phyloP scores from a whole-genome alignment of 2,329 filamentous ascomycete genomes.

The Botryotinia calthae region DNA sequence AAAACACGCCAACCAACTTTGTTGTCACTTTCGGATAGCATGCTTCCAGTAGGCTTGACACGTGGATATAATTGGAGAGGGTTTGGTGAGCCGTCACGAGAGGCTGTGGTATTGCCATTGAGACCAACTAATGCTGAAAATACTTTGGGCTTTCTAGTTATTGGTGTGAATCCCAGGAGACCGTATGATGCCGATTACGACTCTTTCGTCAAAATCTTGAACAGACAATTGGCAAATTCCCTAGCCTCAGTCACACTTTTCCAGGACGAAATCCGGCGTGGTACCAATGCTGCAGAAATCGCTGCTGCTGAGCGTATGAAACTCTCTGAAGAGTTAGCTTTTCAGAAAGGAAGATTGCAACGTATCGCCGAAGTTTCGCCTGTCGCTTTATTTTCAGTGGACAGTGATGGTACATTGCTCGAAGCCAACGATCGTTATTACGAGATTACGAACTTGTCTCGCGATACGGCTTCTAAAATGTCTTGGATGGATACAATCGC shows the following conservation, averaged over 20 bases:
- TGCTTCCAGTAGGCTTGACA: constrained; percentile 61
- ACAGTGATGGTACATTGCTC: constrained; percentile 64
- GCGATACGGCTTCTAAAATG: constrained; percentile 55
- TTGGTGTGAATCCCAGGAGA: constrained; percentile 65
- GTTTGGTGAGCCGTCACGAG: constrained; percentile 65
- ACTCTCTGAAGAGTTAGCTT: constrained; percentile 33
- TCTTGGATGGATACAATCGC: constrained; percentile 70
- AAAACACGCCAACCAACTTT: constrained; percentile 64
- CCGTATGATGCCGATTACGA: constrained; percentile 78
- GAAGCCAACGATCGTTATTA: constrained; percentile 80
- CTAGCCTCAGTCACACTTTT: constrained; percentile 78
- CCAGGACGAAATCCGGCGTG: constrained; percentile 74
- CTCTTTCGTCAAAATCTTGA: constrained; percentile 70
- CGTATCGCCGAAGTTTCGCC: constrained; percentile 81
- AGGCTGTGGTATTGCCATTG: constrained; percentile 74
- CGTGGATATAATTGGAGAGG: constrained; percentile 68
- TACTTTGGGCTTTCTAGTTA: constrained; percentile 47
- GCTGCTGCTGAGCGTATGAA: constrained; percentile 60
- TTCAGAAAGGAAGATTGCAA: constrained; percentile 32
- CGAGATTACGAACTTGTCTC: constrained; percentile 66
- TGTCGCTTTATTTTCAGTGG: constrained; percentile 81
- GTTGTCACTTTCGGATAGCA: constrained; percentile 61
- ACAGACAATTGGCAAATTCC: constrained; percentile 72
- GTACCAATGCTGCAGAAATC: constrained; percentile 67
- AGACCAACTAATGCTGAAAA: constrained; percentile 64